Base-by-base conservation (phyloP, 352 stramenopile species). In the Globisporangium solare region DNA sequence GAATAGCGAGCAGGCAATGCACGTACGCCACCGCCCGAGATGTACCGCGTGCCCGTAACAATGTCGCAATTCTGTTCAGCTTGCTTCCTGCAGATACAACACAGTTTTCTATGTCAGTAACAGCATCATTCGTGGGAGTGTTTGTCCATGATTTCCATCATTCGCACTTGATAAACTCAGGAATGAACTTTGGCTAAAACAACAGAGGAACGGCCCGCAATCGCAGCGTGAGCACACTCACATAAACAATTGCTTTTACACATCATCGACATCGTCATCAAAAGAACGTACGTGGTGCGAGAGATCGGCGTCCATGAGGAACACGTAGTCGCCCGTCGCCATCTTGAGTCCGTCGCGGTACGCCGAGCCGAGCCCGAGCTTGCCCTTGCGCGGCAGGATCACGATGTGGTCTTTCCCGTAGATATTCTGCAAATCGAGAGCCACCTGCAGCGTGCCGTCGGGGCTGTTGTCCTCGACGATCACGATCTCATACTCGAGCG, bases 231-330 rank as follows among this genome's bases (percentile, higher is more conserved):
- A 47, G 45, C 13, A 32, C 54, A 51, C 8, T 12, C 12, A 50
- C n/a, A 31, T 17, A 66, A 5, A 27, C 5, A 5, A 27, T n/a
- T n/a, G 24, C 24, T 27, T 27, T 27, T n/a, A n/a, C n/a, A 27
- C 24, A 27, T 27, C 24, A 27, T 27, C 24, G 24, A 27, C 5
- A 27, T 5, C 2, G 24, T 5, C 24, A 27, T 27, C 24, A 27
- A 27, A 27, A 27, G 24, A 27, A 27, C 63, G 46, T 63, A 95
- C 85, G 78, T 99, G 97, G 73, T 99, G 97, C 56, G 89, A 98
- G 37, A 99, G 82, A 74, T 99, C 97, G 18, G 96, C 97, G 78
- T 99, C 96, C 96, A 99, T 99, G 42, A 99, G 79, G 70, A 99
- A 90, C 47, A 99, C 95, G 66, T 90, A 96, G 58, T 98, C 77